phyloP scores from a whole-genome alignment of 169 alveolate species.

The Plasmodium sp. region DNA sequence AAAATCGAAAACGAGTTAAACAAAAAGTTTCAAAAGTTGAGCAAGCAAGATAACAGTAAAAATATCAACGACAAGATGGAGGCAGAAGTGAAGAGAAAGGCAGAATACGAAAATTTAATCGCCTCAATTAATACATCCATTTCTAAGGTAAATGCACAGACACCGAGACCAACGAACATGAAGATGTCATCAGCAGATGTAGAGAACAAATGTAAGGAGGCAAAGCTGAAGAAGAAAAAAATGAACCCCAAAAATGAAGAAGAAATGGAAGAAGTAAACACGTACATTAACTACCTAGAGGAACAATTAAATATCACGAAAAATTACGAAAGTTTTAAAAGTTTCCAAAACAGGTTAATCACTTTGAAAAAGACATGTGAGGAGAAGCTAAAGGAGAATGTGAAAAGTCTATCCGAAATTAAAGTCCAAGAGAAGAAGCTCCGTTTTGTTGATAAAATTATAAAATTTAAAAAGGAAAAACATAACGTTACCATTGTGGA shows the following conservation, averaged over 20 bases:
- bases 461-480: conserved; percentile 59
- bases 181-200: conserved; percentile 41
- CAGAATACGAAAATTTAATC: conserved; percentile 26
- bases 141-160: conserved; percentile 35
- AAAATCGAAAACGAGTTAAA: conserved; percentile 57
- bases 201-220: conserved; percentile 57
- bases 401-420: conserved; percentile 17
- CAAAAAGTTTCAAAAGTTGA: conserved; percentile 44
- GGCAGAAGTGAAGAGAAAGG: conserved; percentile 42
- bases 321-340: conserved; percentile 65
- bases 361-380: conserved; percentile 36
- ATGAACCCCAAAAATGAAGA: conserved; percentile 45
- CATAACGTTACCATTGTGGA: conserved; percentile 28
- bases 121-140: conserved; percentile 16
- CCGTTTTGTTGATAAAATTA: conserved; percentile 48
- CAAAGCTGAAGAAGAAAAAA: conserved; percentile 43
- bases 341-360: conserved; percentile 32
- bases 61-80: conserved; percentile 56
- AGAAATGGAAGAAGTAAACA: conserved; percentile 68
- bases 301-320: conserved; percentile 65
- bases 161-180: conserved; percentile 27
- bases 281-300: conserved; percentile 55
- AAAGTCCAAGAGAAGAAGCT: conserved; percentile 61
- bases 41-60: conserved; percentile 32
- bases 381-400: conserved; percentile 39